Conservation (phyloP, 306 rosid genomes). For the Gastrolobium villosum region DNA sequence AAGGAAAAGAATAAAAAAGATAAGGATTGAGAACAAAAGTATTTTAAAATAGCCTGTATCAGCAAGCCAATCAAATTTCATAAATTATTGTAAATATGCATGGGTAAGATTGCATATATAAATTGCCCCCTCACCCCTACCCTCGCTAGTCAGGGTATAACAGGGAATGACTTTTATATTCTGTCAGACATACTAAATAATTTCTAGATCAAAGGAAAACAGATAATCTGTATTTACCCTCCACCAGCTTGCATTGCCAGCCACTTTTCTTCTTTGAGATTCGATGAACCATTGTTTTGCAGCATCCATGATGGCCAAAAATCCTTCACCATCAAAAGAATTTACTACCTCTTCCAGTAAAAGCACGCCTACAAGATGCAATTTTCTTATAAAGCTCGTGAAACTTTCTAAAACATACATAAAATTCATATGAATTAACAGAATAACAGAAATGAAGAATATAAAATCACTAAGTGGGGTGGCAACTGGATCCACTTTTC, state of each 20-base stretch:
- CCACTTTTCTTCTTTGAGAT: slow-evolving; percentile 72
- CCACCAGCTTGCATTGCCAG: slow-evolving; percentile 89
- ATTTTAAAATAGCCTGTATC: slow-evolving; percentile 14
- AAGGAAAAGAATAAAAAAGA: slow-evolving; percentile 15
- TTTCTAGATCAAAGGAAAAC: slow-evolving; percentile 33
- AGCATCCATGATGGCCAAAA: slow-evolving; percentile 73
- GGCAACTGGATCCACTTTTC: not conserved
- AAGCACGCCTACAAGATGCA: slow-evolving; percentile 72
- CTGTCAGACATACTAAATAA: slow-evolving; percentile 22
- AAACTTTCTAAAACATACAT: not conserved
- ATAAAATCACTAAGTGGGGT: slow-evolving; percentile 1
- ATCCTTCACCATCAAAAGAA: slow-evolving; percentile 71
- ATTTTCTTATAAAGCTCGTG: slow-evolving; percentile 34
- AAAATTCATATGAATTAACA: slow-evolving; percentile 21
- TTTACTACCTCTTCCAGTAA: slow-evolving; percentile 82
- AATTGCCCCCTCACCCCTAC: too few relatives aligned
- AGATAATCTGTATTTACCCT: slow-evolving; percentile 64
- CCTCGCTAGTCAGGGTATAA: too few relatives aligned
- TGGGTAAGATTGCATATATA: too few relatives aligned
- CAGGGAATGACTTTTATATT: not conserved
- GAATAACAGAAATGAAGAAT: slow-evolving; percentile 30
- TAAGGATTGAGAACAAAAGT: slow-evolving; percentile 9
- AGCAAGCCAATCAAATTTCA: slow-evolving; percentile 9
- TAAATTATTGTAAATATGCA: not conserved
- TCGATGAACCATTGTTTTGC: slow-evolving; percentile 69